phyloP scores from a whole-genome alignment of 257 asterid species.

The Verbena officinalis region DNA sequence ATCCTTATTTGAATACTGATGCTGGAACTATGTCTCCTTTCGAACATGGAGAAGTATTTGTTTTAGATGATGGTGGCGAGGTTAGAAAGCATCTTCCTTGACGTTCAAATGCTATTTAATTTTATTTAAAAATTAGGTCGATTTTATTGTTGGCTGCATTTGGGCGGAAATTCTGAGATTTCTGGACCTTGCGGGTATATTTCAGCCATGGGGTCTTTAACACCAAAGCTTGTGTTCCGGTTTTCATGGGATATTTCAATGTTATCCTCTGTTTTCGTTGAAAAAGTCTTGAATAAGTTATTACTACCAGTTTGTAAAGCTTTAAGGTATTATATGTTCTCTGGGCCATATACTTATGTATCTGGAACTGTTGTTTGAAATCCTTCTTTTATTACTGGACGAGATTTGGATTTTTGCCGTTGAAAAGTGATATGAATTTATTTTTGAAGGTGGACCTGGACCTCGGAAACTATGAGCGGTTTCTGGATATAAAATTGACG shows the following conservation, averaged over 20 bases:
- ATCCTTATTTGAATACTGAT: slow-evolving; percentile 91
- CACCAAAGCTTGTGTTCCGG: not conserved
- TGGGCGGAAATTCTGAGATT: not conserved
- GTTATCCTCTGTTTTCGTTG: slow-evolving; percentile 7
- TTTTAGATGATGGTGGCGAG: slow-evolving; percentile 98
- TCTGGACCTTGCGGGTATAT: not conserved
- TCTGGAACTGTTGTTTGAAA: slow-evolving; percentile 1
- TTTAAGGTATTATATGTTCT: slow-evolving; percentile 2
- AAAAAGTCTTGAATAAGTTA: not conserved
- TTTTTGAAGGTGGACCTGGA: slow-evolving; percentile 90
- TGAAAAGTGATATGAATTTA: slow-evolving; percentile 29
- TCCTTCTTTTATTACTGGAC: not conserved
- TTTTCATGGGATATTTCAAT: slow-evolving; percentile 12
- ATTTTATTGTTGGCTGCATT: slow-evolving; percentile 7
- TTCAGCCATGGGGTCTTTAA: not conserved
- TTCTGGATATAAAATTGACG: slow-evolving; percentile 77
- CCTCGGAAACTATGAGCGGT: slow-evolving; percentile 97
- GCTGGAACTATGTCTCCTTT: slow-evolving; percentile 99
- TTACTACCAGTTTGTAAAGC: not conserved
- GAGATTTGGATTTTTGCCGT: slow-evolving; percentile 5
- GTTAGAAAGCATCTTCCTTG: slow-evolving; percentile 43
- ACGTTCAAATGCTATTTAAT: not conserved
- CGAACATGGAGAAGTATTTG: slow-evolving; percentile 95
- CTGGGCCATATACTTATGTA: not conserved
- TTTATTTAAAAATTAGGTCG: not conserved